Evolutionary conservation across 805 yeast species (phyloP).

Genomic region (Metschnikowia santaceciliae): DNA sequence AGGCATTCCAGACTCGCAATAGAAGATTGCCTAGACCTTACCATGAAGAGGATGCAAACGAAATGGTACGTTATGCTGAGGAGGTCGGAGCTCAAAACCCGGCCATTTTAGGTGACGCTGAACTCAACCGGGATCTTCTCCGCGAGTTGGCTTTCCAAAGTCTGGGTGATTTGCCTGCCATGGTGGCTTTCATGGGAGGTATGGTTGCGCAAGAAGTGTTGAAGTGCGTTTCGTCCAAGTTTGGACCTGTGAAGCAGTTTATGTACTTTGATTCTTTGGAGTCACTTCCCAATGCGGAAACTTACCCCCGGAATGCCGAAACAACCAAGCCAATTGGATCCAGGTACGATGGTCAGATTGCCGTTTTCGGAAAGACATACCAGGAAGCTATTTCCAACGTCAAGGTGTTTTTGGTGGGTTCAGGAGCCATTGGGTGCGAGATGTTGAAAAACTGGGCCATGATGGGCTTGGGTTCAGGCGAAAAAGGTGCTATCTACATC

Average conservation of each 20-base stretch:
- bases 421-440: slow-evolving; percentile 99
- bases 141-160: slow-evolving; percentile 79
- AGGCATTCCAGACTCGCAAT: slow-evolving; percentile 63
- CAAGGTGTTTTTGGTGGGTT: slow-evolving; percentile 86
- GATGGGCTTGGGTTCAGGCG: slow-evolving; percentile 92
- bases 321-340: slow-evolving; percentile 72
- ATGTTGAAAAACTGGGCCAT: slow-evolving; percentile 98
- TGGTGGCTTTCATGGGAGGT: slow-evolving; percentile 90
- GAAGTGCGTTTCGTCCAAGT: slow-evolving; percentile 93
- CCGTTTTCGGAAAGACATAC: slow-evolving; percentile 81
- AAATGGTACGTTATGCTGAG: slow-evolving; percentile 55
- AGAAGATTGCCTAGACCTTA: slow-evolving; percentile 74
- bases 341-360: slow-evolving; percentile 93
- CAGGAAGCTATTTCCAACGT: slow-evolving; percentile 72
- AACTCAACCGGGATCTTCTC: slow-evolving; percentile 61
- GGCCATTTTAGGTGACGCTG: slow-evolving; percentile 50
- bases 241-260: slow-evolving; percentile 89
- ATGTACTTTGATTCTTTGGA: slow-evolving; percentile 93
- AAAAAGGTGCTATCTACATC: slow-evolving; percentile 74
- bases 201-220: slow-evolving; percentile 93
- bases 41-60: slow-evolving; percentile 68
- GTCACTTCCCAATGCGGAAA: slow-evolving; percentile 64
- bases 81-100: slow-evolving; percentile 57
- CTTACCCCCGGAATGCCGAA: slow-evolving; percentile 61
- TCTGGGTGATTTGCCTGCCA: slow-evolving; percentile 86